These are phyloP conservation scores for Parsonsia alboflavescens DNA, from an alignment of 257 asterid genomes.

Conservation along the genomic window DNA sequence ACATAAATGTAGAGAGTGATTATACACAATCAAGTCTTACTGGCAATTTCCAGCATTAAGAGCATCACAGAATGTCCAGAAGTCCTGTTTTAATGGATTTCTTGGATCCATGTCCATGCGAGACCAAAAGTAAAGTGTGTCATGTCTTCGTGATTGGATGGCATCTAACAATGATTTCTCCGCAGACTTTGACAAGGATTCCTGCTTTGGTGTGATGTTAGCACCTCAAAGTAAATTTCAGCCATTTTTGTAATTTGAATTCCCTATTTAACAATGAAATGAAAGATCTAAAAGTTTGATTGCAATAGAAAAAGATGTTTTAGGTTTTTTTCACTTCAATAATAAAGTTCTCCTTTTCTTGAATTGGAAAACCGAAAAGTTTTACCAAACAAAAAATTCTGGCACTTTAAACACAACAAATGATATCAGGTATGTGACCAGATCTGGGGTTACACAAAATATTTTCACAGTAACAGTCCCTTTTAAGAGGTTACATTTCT, in stretches of 20 bases:
- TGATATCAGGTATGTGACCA: not conserved
- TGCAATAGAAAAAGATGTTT: not conserved
- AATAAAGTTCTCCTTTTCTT: not conserved
- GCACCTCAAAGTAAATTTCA: not conserved
- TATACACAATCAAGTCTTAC: constrained; percentile 37
- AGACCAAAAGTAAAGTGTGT: constrained; percentile 84
- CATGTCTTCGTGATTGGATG: constrained; percentile 64
- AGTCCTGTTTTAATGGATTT: constrained; percentile 53
- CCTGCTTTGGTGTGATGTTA: constrained; percentile 40
- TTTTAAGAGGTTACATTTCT: not conserved
- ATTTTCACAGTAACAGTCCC: not conserved
- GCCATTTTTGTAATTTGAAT: not conserved
- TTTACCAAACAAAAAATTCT: not conserved
- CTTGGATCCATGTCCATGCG: constrained; percentile 67
- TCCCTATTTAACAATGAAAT: not conserved
- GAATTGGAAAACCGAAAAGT: not conserved
- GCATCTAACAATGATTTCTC: constrained; percentile 63
- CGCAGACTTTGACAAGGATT: constrained; percentile 66
- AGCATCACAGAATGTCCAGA: constrained; percentile 97
- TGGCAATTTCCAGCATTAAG: constrained; percentile 90
- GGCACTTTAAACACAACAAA: not conserved
- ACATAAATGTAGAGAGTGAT: not conserved
- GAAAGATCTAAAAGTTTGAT: not conserved
- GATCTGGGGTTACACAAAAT: not conserved
- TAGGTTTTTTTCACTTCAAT: not conserved